Evolutionary conservation across 306 rosid genomes (phyloP).

Genomic region (Sesbania bispinosa): DNA sequence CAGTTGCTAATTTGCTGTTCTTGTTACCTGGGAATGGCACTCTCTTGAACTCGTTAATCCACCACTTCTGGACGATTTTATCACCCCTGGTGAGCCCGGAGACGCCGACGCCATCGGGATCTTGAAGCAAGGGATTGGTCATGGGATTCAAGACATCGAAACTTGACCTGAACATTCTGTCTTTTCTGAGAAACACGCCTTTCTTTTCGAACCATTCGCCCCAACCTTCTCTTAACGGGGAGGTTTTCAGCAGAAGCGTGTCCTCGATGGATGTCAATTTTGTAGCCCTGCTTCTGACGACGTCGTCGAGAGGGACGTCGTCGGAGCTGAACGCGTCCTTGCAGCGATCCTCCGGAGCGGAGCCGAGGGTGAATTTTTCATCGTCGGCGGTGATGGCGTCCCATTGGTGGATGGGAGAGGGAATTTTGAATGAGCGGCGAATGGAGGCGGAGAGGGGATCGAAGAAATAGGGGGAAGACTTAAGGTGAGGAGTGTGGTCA

Average conservation of each 20-base stretch:
- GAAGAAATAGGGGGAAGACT: constrained; percentile 49
- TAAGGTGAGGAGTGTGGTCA: neutral
- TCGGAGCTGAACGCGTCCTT: constrained; percentile 69
- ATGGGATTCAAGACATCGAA: constrained; percentile 61
- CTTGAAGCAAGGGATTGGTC: constrained; percentile 70
- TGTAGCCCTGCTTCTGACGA: constrained; percentile 35
- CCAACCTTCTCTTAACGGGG: constrained; percentile 79
- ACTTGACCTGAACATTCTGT: constrained; percentile 74
- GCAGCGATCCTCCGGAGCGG: constrained; percentile 43
- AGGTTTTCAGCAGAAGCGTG: constrained; percentile 50
- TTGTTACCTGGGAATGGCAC: constrained; percentile 46
- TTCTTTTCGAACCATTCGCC: constrained; percentile 94
- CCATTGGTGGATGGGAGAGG: constrained; percentile 21
- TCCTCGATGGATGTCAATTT: constrained; percentile 55
- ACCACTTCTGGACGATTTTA: constrained; percentile 50
- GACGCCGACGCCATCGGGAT: constrained; percentile 58
- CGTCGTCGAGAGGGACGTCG: constrained; percentile 66
- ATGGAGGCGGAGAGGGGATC: constrained; percentile 67
- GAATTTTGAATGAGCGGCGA: constrained; percentile 46
- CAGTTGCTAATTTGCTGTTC: neutral
- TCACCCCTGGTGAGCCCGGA: constrained; percentile 63
- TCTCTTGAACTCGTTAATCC: constrained; percentile 57
- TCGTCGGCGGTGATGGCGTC: constrained; percentile 3
- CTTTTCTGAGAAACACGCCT: constrained; percentile 55
- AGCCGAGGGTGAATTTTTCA: constrained; percentile 31